Evolutionary conservation across 371 early-diverging fungal species (phyloP), one percentile per base, ranked within the genome.

Genomic region (Synchytrium microbalum): DNA sequence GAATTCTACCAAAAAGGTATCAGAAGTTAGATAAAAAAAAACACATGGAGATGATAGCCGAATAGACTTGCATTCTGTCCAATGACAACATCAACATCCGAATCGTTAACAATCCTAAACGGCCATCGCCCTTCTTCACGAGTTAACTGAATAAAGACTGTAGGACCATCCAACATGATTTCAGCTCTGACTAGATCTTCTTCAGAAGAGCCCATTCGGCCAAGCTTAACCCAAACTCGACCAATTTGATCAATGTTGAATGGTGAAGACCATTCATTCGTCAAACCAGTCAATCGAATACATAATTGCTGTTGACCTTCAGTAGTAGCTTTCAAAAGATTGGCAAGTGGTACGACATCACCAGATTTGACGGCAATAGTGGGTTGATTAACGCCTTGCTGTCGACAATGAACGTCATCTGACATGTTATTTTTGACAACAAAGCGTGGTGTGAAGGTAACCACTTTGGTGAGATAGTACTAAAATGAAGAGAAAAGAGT

Each of bases 371-470:
- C 64, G 3, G 73, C 55, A 3, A 77, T 74, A n/a, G 75, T 77
- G 1, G 88, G 81, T 38, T 38, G 46, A 19, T 38, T 38, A 19
- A 38, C 46, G 3, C 84, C 82, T 26, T 77, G 78, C 51, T 92
- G 90, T 5, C 92, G 84, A 68, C 88, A 90, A 62, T 86, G 79
- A 10, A 97, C 70, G 30, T 86, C 81, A 26, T 87, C 79, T 28
- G 77, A 73, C 61, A 85, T 69, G 58, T 85, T 84, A 73, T 96
- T 98, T 74, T 88, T 89, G 59, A 96, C 62, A 10, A 96, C 86
- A 71, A 89, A 98, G 1, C 99, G 82, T 3, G 99, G 93, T 0
- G 92, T 81, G 59, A 98, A 86, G 0, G 92, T 90, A 19, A 97
- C 87, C 2, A 95, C 81, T 73, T 92, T 95, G 19, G 88, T 87